Base-by-base conservation (phyloP, 108 stramenopile species). In the Cyclotella atomus region DNA sequence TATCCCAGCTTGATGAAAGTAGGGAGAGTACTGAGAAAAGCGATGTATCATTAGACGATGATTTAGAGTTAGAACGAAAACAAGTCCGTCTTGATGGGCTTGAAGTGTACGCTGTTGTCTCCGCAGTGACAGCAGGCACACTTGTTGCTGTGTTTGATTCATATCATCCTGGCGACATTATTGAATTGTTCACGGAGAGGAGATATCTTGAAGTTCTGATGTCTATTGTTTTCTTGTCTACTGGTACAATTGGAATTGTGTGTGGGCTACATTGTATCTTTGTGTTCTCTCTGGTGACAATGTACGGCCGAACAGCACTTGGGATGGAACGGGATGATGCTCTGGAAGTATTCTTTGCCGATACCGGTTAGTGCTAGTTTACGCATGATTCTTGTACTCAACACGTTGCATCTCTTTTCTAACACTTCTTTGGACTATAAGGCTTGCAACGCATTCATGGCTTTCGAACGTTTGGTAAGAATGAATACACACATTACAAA, bases 101-200 rank as follows among this genome's bases (percentile, higher is more conserved):
- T 49, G 47, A 49, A n/a, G 47, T 49, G 9, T 49, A 49, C n/a
- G 47, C 47, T 4, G 47, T 49, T 49, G 47, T 49, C n/a, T 49
- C 47, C 4, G 47, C 47, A 12, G 47, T 49, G 4, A 49, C 47
- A n/a, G 47, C 47, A 4, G 47, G 47, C 4, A 49, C 47, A n/a
- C 10, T 49, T 4, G 47, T 49, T 4, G 47, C 47, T 10, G 47
- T 49, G 10, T 49, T 49, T 49, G 47, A 49, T 49, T 49, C 47
- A 4, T 49, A 49, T 49, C 9, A 49, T 49, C 47, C 47, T 12
- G 47, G 47, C 4, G 47, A 49, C n/a, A 49, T 49, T 4, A 49
- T 19, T 10, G 47, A 49, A 10, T n/a, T 49, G 4, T 17, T 49
- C n/a, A 4, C 4, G 10, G 17, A 49, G 47, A 17, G 47, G n/a